Evolutionary conservation across 2,329 filamentous ascomycete species (phyloP).

Genomic region (Albophoma yamanashiensis): DNA sequence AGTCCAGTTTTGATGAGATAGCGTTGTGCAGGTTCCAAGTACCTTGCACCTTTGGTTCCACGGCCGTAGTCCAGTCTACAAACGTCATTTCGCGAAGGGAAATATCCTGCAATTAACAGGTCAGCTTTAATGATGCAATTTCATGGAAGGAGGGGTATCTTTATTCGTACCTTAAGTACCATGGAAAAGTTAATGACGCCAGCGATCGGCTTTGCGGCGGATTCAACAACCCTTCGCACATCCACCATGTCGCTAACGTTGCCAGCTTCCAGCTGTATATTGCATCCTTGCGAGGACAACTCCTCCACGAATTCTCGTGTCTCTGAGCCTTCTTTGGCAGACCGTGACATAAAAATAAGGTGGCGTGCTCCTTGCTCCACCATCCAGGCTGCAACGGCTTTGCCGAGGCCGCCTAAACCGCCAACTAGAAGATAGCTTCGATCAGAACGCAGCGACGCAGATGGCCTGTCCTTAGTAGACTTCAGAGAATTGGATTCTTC

Average conservation of each 20-base stretch:
- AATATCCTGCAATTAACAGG: neutral
- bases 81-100: constrained; percentile 18
- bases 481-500: constrained; percentile 1
- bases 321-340: constrained; percentile 6
- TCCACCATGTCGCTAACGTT: constrained; percentile 18
- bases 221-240: constrained; percentile 13
- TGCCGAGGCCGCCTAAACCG: constrained; percentile 20
- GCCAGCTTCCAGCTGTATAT: constrained; percentile 17
- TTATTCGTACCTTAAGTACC: constrained; percentile 12
- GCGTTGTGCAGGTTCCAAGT: constrained; percentile 23
- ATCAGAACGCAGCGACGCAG: constrained; percentile 2
- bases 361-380: constrained; percentile 17
- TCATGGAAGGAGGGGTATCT: neutral
- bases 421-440: constrained; percentile 19
- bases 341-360: constrained; percentile 16
- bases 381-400: constrained; percentile 17
- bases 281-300: constrained; percentile 14
- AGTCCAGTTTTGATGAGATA: constrained; percentile 14
- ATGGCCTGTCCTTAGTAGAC: neutral
- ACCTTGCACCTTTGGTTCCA: constrained; percentile 20
- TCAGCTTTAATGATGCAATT: neutral
- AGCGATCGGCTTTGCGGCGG: constrained; percentile 17
- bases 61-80: constrained; percentile 15
- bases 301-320: constrained; percentile 9
- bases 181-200: constrained; percentile 30